Conservation (phyloP, 176 grass and related monocot species). For the Oryza glaberrima region DNA sequence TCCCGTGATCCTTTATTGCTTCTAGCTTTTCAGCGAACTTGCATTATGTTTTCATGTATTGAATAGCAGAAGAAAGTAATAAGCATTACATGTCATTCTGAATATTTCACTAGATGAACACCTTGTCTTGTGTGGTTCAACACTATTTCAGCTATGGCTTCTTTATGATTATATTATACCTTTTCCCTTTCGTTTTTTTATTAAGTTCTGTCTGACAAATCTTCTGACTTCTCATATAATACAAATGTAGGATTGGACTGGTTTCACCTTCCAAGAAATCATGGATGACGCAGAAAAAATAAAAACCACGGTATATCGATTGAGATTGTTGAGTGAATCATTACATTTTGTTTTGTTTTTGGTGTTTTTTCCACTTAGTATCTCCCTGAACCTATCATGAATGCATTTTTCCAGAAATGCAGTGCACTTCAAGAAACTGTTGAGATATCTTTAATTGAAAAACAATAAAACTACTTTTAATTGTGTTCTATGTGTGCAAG, state of each 20-base stretch:
- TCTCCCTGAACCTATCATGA: not conserved
- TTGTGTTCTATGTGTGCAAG: conserved; percentile 8
- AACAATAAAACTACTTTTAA: not conserved
- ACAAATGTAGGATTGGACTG: conserved; percentile 90
- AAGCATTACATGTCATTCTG: not conserved
- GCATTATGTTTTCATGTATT: not conserved
- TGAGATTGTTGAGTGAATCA: not conserved
- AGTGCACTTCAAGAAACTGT: conserved; percentile 13
- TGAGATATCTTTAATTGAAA: not conserved
- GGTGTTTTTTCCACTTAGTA: conserved; percentile 12
- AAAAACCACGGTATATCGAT: conserved; percentile 73
- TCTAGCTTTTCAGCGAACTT: not conserved
- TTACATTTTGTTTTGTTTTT: conserved; percentile 25
- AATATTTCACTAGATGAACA: not conserved
- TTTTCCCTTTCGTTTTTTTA: conserved; percentile 9
- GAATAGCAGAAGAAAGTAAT: conserved; percentile 7
- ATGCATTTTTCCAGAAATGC: conserved; percentile 16
- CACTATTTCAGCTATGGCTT: not conserved
- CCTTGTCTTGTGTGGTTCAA: not conserved
- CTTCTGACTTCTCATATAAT: conserved; percentile 12
- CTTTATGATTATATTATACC: conserved; percentile 16
- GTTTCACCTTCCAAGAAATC: conserved; percentile 91
- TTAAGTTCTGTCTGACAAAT: not conserved
- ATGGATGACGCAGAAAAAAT: conserved; percentile 96
- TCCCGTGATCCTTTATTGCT: not conserved